A percentile compares a stretch with the other conserved stretches of the same genome.
These are phyloP conservation scores for Discostella stelligera DNA, from an alignment of 352 stramenopile species.

Conservation along the genomic window DNA sequence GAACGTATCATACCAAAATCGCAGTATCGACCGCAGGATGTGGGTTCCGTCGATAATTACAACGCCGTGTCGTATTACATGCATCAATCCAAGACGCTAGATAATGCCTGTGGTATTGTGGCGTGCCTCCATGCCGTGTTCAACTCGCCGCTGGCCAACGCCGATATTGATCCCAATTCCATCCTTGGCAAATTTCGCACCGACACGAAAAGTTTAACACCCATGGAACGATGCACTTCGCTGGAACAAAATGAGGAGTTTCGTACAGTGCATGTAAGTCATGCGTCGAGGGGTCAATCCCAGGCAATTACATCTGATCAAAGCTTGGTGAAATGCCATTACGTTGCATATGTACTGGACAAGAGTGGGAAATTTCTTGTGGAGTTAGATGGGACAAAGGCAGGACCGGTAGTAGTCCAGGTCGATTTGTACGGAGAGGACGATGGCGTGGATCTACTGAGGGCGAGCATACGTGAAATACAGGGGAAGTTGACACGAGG, in stretches of 20 bases:
- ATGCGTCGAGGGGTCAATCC: slow-evolving; percentile 48
- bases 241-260: slow-evolving; percentile 51
- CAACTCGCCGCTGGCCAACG: slow-evolving; percentile 39
- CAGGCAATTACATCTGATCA: slow-evolving; percentile 37
- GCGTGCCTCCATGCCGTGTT: slow-evolving; percentile 68
- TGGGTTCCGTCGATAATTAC: slow-evolving; percentile 36
- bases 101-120: slow-evolving; percentile 76
- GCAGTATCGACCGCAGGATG: slow-evolving; percentile 43
- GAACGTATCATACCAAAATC: slow-evolving; percentile 47
- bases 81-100: slow-evolving; percentile 57
- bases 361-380: slow-evolving; percentile 31
- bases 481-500: slow-evolving; percentile 43
- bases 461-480: slow-evolving; percentile 36
- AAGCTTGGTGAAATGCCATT: slow-evolving; percentile 55
- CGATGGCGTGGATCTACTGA: slow-evolving; percentile 33
- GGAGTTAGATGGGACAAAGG: slow-evolving; percentile 60
- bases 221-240: slow-evolving; percentile 30
- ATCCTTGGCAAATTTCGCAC: slow-evolving; percentile 37
- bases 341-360: slow-evolving; percentile 51
- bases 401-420: slow-evolving; percentile 37
- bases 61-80: slow-evolving; percentile 58
- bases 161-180: slow-evolving; percentile 19
- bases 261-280: slow-evolving; percentile 40
- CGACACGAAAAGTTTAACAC: slow-evolving; percentile 14
- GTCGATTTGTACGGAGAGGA: not conserved